Evolutionary conservation across 2,329 filamentous ascomycete species (phyloP), one percentile per base, ranked within the genome.

Genomic region (Chaetomium sp.): DNA sequence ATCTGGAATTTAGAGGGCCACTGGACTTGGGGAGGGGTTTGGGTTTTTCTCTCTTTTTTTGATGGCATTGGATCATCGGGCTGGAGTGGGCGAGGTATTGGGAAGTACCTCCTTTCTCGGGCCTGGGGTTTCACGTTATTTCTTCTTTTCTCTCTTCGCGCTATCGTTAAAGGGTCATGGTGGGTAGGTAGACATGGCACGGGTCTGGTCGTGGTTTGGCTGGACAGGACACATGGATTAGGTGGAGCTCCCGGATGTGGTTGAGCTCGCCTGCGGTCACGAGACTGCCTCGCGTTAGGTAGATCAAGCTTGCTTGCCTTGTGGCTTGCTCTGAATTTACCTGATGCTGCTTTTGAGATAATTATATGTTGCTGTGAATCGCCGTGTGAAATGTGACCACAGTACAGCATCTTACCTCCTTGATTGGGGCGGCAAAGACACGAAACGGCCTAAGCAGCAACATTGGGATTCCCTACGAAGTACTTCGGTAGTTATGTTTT

Each of bases 131-230:
- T 51, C 50, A 27, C n/a, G 25, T 45, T 45, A 53, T 57, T 56
- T n/a, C 42, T 49, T 35, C 29, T 59, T 47, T 45, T n/a, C 21
- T 8, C n/a, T 49, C 23, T 62, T 65, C 54, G 21, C 38, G 45
- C 63, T 31, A 23, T 65, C 63, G 58, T 65, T 61, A 13, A 65
- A 19, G 50, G 53, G 49, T 50, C 31, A 21, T 25, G 29, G 50
- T 16, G n/a, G 38, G 25, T 49, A 33, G 45, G 33, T 8, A 27
- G 61, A 21, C 33, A 56, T 56, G 53, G 50, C 31, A 35, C 23
- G n/a, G n/a, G 53, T 47, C 12, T 49, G 57, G 45, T 16, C 25
- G 27, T 35, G 47, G 49, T 19, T 50, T 45, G 31, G 21, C 19
- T 38, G 47, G 50, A 29, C 38, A 45, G 47, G 50, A 29, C 47